These are phyloP conservation scores for Globisporangium spiculum DNA, from an alignment of 352 stramenopile species.

Conservation along the genomic window DNA sequence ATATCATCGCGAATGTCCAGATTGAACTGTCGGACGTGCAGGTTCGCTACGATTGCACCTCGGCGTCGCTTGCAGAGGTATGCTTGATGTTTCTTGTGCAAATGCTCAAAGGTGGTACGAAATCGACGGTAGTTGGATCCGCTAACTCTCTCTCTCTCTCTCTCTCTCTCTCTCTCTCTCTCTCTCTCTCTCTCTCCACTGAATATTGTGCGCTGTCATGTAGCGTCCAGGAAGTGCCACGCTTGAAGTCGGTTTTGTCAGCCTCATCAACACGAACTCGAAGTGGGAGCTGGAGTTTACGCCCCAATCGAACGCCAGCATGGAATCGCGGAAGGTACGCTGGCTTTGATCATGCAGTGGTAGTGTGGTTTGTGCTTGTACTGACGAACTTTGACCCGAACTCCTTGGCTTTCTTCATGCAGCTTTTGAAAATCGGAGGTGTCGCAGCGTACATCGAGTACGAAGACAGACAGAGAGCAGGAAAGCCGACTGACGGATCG, in stretches of 20 bases:
- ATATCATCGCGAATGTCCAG: constrained; percentile 87
- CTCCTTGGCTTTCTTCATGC: neutral
- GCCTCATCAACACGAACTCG: constrained; percentile 72
- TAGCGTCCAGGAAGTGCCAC: constrained; percentile 66
- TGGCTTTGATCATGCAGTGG: neutral
- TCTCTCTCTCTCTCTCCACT: neutral
- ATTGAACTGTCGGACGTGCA: constrained; percentile 81
- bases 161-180: neutral
- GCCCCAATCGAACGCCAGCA: constrained; percentile 64
- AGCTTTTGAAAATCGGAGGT: constrained; percentile 63
- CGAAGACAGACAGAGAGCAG: constrained; percentile 15
- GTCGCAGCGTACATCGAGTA: constrained; percentile 79
- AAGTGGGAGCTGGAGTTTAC: constrained; percentile 78
- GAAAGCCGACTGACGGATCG: neutral
- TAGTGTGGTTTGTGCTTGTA: neutral
- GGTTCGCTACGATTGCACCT: constrained; percentile 78
- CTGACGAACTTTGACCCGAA: neutral
- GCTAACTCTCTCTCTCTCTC: neutral
- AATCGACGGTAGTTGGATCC: neutral
- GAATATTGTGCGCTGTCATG: neutral
- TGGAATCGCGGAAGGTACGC: constrained; percentile 81
- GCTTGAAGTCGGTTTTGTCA: constrained; percentile 60
- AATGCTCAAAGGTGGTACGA: neutral
- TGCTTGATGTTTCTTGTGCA: neutral
- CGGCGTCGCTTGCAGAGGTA: constrained; percentile 64